These are phyloP conservation scores for Miscanthus lutarioriparius DNA, from an alignment of 176 grass and related monocot genomes.

Conservation along the genomic window DNA sequence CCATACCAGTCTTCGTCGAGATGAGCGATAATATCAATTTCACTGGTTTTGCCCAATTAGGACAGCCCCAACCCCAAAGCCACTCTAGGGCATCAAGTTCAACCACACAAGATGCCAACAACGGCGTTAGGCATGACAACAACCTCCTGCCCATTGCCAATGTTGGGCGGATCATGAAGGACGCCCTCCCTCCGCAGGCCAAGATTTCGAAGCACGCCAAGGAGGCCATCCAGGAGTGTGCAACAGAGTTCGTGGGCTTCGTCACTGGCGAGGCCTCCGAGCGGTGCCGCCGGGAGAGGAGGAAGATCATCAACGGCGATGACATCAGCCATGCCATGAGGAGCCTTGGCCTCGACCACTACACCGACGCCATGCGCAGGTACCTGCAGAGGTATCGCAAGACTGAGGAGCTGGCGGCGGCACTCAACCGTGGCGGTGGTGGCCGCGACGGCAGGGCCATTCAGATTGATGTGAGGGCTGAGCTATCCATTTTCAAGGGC, in stretches of 20 bases:
- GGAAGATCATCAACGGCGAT: conserved; percentile 82
- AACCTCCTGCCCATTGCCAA: conserved; percentile 72
- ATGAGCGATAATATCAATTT: conserved; percentile 23
- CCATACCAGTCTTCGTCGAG: background rate
- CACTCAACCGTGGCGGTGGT: conserved; percentile 19
- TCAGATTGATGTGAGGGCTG: conserved; percentile 47
- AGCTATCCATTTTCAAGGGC: conserved; percentile 58
- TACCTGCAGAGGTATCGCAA: conserved; percentile 78
- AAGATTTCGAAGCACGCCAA: conserved; percentile 79
- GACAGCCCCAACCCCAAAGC: background rate
- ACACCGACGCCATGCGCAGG: conserved; percentile 68
- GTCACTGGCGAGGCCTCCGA: conserved; percentile 76
- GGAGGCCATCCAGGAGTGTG: conserved; percentile 79
- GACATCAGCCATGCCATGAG: conserved; percentile 72
- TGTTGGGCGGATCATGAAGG: conserved; percentile 77
- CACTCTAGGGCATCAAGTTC: conserved; percentile 39
- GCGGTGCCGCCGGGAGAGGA: conserved; percentile 57
- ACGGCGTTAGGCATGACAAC: background rate
- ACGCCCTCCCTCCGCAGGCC: conserved; percentile 51
- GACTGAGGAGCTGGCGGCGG: conserved; percentile 44
- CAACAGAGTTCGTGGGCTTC: conserved; percentile 79
- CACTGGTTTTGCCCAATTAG: conserved; percentile 5
- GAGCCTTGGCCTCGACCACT: conserved; percentile 70
- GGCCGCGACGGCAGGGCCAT: background rate
- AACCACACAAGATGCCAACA: background rate